phyloP scores from a whole-genome alignment of 2,329 filamentous ascomycete species.

The Lasiodiplodia citricola region DNA sequence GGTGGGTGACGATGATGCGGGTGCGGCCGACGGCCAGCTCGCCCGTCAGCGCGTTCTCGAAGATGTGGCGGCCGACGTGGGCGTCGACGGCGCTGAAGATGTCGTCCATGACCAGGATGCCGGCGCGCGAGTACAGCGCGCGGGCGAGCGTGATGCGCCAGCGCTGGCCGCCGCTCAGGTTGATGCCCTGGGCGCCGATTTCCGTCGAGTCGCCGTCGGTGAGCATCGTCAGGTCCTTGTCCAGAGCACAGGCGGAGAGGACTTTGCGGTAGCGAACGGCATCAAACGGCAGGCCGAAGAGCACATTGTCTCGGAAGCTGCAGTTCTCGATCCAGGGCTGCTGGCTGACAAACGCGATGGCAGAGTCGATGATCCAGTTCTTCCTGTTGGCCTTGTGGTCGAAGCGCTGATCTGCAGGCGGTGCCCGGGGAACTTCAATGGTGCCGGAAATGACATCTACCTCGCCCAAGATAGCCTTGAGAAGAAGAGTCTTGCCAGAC shows the following conservation, averaged over 20 bases:
- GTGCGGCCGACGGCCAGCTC: slow-evolving; percentile 73
- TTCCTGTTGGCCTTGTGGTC: slow-evolving; percentile 63
- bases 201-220: slow-evolving; percentile 79
- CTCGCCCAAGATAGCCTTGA: slow-evolving; percentile 77
- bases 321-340: slow-evolving; percentile 78
- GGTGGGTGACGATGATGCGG: slow-evolving; percentile 80
- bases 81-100: slow-evolving; percentile 78
- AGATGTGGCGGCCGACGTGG: slow-evolving; percentile 69
- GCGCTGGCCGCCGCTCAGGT: slow-evolving; percentile 77
- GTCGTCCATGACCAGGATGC: slow-evolving; percentile 79
- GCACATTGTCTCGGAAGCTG: slow-evolving; percentile 76
- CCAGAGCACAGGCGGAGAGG: slow-evolving; percentile 72
- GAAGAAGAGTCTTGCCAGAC: slow-evolving; percentile 75
- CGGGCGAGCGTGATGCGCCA: slow-evolving; percentile 33
- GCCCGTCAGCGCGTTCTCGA: slow-evolving; percentile 75
- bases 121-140: slow-evolving; percentile 74
- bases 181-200: slow-evolving; percentile 84
- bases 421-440: slow-evolving; percentile 54
- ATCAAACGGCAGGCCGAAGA: slow-evolving; percentile 75
- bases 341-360: slow-evolving; percentile 74
- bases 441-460: slow-evolving; percentile 70
- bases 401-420: slow-evolving; percentile 55
- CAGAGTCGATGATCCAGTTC: slow-evolving; percentile 72
- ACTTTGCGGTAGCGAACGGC: slow-evolving; percentile 73
- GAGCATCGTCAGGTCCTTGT: slow-evolving; percentile 77